phyloP scores from a whole-genome alignment of 2,329 filamentous ascomycete genomes.

The Bipolaris victoriae region DNA sequence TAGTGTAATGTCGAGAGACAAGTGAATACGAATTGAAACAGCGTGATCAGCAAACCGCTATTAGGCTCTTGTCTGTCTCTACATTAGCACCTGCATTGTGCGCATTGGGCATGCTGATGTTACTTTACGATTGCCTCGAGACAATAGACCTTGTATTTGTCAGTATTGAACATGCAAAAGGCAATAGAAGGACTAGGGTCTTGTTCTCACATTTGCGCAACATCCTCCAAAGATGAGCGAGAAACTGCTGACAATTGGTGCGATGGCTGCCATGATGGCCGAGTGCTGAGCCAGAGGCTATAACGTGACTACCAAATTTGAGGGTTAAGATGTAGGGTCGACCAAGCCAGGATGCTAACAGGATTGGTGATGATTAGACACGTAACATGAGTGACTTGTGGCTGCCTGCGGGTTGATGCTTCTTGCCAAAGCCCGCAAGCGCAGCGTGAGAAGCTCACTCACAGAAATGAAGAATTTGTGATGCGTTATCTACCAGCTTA shows the following conservation, averaged over 20 bases:
- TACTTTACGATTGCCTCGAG: slow-evolving; percentile 94
- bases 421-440: background rate
- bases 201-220: slow-evolving; percentile 78
- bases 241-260: slow-evolving; percentile 64
- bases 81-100: slow-evolving; percentile 20
- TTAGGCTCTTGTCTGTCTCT: slow-evolving; percentile 74
- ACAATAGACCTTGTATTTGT: slow-evolving; percentile 76
- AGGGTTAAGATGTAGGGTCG: background rate
- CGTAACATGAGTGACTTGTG: slow-evolving; percentile 2
- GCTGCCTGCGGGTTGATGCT: slow-evolving; percentile 1
- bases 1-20: slow-evolving; percentile 62
- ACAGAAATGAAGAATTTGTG: background rate
- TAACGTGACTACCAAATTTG: background rate
- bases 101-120: slow-evolving; percentile 47
- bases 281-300: background rate
- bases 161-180: slow-evolving; percentile 4
- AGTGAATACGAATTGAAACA: slow-evolving; percentile 64
- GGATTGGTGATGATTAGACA: slow-evolving; percentile 12
- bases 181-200: background rate
- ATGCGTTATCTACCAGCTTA: slow-evolving; percentile 1
- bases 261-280: slow-evolving; percentile 41
- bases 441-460: background rate
- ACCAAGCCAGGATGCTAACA: background rate
- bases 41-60: slow-evolving; percentile 73
- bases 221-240: slow-evolving; percentile 93